These are phyloP conservation scores for Oidium heveae DNA, from an alignment of 2,329 filamentous ascomycete species.

Conservation along the genomic window DNA sequence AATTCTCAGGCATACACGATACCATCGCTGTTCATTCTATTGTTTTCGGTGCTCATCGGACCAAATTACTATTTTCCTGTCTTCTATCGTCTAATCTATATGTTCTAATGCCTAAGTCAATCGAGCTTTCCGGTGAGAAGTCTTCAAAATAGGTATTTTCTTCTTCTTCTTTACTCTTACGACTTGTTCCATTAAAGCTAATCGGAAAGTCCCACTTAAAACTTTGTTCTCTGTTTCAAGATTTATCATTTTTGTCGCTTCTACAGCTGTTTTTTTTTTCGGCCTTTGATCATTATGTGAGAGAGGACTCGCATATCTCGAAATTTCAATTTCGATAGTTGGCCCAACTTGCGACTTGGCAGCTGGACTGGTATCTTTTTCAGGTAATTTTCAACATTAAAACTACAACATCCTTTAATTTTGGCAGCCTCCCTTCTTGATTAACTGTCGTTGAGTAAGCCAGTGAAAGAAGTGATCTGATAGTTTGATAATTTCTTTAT, in stretches of 20 bases:
- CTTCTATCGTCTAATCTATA: background rate
- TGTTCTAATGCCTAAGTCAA: background rate
- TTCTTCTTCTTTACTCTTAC: background rate
- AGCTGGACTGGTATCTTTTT: no score
- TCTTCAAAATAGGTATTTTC: background rate
- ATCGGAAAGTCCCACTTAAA: background rate
- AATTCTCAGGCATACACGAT: background rate
- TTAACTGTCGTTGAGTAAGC: no score
- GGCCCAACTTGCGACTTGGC: no score
- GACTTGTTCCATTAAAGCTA: background rate
- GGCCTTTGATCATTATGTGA: background rate
- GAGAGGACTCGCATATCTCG: background rate
- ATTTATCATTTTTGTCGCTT: background rate
- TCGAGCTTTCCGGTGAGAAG: background rate
- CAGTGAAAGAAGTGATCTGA: no score
- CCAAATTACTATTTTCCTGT: background rate
- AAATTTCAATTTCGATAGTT: background rate
- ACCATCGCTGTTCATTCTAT: background rate
- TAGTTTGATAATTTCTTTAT: no score
- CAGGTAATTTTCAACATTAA: no score
- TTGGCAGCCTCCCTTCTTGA: no score
- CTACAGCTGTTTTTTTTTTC: background rate
- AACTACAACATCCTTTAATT: no score
- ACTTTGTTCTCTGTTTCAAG: background rate
- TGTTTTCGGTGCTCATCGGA: background rate